Conservation (phyloP, 2,329 filamentous ascomycete genomes). For the Sarocladium brachiariae region DNA sequence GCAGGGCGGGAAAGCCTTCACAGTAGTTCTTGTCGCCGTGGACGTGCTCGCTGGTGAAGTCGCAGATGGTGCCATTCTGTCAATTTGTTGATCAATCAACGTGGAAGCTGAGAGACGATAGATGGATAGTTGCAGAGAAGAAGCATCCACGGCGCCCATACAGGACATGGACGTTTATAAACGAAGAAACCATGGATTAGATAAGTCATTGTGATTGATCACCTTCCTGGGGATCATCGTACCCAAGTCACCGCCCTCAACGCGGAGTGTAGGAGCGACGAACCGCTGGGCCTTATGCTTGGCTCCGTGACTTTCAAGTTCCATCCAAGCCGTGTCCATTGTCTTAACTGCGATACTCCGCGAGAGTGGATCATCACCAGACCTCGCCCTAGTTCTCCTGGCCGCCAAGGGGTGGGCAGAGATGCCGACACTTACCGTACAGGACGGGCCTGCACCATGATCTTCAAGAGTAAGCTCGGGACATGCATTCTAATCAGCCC, state of each 20-base stretch:
- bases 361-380: not conserved
- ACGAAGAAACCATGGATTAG: too few species aligned
- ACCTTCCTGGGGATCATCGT: too few species aligned
- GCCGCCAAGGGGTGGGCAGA: not conserved
- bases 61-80: not conserved
- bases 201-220: too few species aligned
- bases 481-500: not conserved
- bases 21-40: not conserved
- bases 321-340: not conserved
- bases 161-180: too few species aligned
- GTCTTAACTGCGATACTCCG: constrained; percentile 4
- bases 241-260: too few species aligned
- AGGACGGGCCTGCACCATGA: not conserved
- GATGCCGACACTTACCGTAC: not conserved
- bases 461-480: not conserved
- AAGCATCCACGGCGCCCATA: not conserved
- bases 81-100: not conserved
- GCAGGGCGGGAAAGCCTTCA: constrained; percentile 14
- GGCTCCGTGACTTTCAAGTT: not conserved
- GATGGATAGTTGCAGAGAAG: too few species aligned
- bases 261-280: not conserved
- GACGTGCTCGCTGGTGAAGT: not conserved
- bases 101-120: too few species aligned
- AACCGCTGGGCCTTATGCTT: too few species aligned
- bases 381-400: not conserved